phyloP scores from a whole-genome alignment of 73 alveolate species.

The Blepharisma japonicum region DNA sequence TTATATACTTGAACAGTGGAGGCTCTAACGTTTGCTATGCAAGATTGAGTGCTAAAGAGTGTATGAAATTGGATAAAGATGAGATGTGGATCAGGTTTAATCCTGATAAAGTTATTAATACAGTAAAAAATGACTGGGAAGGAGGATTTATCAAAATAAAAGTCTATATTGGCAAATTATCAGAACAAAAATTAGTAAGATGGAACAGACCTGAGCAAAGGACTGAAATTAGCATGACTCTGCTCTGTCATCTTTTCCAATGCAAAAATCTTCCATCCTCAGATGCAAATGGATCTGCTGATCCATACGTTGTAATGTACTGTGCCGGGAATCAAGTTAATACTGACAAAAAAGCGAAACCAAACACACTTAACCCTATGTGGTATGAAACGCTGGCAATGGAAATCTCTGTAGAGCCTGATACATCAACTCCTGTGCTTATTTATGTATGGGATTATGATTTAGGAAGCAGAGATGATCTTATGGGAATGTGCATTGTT shows the following conservation, averaged over 20 bases:
- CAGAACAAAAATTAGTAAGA: conserved; percentile 15
- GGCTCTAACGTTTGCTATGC: conserved; percentile 52
- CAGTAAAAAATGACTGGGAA: conserved; percentile 41
- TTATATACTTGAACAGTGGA: conserved; percentile 48
- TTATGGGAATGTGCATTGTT: conserved; percentile 46
- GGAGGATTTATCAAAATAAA: conserved; percentile 55
- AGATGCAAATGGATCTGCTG: conserved; percentile 80
- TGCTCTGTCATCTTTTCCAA: conserved; percentile 70
- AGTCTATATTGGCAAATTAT: conserved; percentile 39
- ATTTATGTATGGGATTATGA: conserved; percentile 78
- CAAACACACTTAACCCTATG: conserved; percentile 67
- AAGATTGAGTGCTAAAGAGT: conserved; percentile 49
- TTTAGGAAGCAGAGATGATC: conserved; percentile 64
- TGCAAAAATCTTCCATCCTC: conserved; percentile 89
- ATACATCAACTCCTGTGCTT: conserved; percentile 81
- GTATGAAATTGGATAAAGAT: conserved; percentile 44
- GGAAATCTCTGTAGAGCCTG: conserved; percentile 40
- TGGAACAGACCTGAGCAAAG: conserved; percentile 23
- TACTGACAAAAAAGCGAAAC: conserved; percentile 33
- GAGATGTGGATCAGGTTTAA: conserved; percentile 53
- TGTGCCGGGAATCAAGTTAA: conserved; percentile 45
- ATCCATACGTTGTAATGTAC: conserved; percentile 63
- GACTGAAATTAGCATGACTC: not conserved
- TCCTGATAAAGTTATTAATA: conserved; percentile 50
- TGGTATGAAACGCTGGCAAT: conserved; percentile 61